Percentiles rank a stretch among this genome's conserved stretches.
These are phyloP conservation scores for Tilletia indica DNA, from an alignment of 1,284 basidiomycete genomes.

Conservation along the genomic window DNA sequence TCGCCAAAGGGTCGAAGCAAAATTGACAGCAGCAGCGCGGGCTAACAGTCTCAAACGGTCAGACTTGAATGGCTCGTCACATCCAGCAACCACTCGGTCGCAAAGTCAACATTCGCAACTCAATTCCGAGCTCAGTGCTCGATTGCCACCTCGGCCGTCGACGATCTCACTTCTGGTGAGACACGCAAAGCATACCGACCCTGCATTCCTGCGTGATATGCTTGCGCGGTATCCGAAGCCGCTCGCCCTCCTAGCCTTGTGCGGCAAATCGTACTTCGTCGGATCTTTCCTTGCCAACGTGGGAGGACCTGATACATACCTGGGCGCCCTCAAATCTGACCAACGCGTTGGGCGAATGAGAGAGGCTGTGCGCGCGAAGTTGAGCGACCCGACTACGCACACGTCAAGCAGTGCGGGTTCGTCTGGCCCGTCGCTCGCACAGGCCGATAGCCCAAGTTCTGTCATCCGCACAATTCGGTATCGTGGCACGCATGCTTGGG, in stretches of 20 bases:
- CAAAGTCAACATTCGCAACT: no score
- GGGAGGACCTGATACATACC: constrained; percentile 1
- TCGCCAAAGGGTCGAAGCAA: not conserved
- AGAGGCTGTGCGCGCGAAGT: not conserved
- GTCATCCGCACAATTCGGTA: not conserved
- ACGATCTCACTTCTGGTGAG: not conserved
- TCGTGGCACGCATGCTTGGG: constrained; percentile 11
- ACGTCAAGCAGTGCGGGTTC: not conserved
- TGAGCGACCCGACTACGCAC: not conserved
- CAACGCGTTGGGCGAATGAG: not conserved
- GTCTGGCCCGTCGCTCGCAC: no score
- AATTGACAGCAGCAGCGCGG: not conserved
- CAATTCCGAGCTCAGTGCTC: no score
- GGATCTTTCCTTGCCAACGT: not conserved
- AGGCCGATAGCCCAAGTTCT: not conserved
- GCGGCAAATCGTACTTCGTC: constrained; percentile 11
- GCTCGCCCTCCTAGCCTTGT: not conserved
- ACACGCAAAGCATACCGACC: constrained; percentile 8
- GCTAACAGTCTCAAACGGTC: not conserved
- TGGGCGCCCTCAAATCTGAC: not conserved
- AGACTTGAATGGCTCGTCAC: not conserved
- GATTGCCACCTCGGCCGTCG: not conserved
- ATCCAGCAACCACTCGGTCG: no score
- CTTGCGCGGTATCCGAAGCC: not conserved
- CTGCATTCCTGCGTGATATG: not conserved